These are phyloP conservation scores for Debaryomyces nepalensis DNA, from an alignment of 1,139 yeast species.

Conservation along the genomic window DNA sequence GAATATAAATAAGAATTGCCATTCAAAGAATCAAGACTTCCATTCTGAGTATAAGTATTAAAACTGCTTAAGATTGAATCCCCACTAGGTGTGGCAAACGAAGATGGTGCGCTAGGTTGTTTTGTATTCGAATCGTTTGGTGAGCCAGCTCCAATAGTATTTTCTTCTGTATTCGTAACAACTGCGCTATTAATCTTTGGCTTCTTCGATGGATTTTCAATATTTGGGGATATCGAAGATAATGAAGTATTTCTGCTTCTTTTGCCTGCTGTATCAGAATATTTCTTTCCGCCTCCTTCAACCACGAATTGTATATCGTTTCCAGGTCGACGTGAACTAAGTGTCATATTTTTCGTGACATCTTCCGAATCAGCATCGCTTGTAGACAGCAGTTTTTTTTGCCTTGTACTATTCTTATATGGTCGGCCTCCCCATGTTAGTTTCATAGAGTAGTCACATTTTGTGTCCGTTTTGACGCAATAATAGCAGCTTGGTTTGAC, in stretches of 20 bases:
- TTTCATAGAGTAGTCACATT: conserved; percentile 69
- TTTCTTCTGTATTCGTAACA: not conserved
- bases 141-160: not conserved
- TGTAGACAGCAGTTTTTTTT: conserved; percentile 20
- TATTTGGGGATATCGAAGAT: not conserved
- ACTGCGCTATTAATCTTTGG: not conserved
- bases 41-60: not conserved
- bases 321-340: not conserved
- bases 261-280: not conserved
- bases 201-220: not conserved
- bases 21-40: not conserved
- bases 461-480: conserved; percentile 51
- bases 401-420: conserved; percentile 45
- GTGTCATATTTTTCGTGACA: no score
- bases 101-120: conserved; percentile 15
- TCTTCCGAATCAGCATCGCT: no score
- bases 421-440: conserved; percentile 84
- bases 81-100: conserved; percentile 21
- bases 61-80: conserved; percentile 18
- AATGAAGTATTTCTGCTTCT: not conserved
- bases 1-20: not conserved
- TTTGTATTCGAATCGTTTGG: conserved; percentile 6
- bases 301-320: conserved; percentile 6
- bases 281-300: not conserved
- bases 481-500: conserved; percentile 63